phyloP scores from a whole-genome alignment of 768 basidiomycete genomes.

The Tylopilus balloui region DNA sequence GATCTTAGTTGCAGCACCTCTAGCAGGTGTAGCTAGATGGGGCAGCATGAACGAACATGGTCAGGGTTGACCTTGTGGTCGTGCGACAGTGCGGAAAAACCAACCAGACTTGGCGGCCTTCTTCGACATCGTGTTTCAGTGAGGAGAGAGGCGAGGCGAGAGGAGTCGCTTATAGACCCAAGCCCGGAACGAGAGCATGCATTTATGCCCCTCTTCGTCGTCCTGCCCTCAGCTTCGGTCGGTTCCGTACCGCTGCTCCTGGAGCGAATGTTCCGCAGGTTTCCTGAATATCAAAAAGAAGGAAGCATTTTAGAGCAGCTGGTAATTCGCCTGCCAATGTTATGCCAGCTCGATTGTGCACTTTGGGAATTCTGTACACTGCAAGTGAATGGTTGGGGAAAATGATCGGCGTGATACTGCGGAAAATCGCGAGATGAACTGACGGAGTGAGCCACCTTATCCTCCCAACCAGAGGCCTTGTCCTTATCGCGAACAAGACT shows the following conservation, averaged over 20 bases:
- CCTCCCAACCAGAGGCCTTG: constrained; percentile 14
- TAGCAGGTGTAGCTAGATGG: constrained; percentile 12
- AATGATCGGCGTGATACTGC: constrained; percentile 14
- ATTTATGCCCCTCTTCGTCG: constrained; percentile 23
- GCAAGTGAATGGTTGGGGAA: not conserved
- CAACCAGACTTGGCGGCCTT: constrained; percentile 22
- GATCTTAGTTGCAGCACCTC: constrained; percentile 12
- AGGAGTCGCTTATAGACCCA: not conserved
- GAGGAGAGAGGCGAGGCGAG: constrained; percentile 1
- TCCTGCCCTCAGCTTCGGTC: constrained; percentile 30
- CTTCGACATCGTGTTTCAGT: constrained; percentile 23
- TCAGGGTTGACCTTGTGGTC: constrained; percentile 8
- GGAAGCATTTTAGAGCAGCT: not conserved
- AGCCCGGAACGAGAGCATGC: not conserved
- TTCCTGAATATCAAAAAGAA: constrained; percentile 7
- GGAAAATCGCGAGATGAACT: constrained; percentile 10
- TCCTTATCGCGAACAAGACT: constrained; percentile 21
- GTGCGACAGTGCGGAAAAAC: constrained; percentile 17
- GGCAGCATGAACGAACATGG: constrained; percentile 3
- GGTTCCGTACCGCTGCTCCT: constrained; percentile 12
- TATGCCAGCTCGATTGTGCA: constrained; percentile 4
- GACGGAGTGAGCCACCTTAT: constrained; percentile 13
- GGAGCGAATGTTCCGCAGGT: constrained; percentile 2
- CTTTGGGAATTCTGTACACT: constrained; percentile 9
- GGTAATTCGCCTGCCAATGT: constrained; percentile 6